Evolutionary conservation across 352 stramenopile genomes (phyloP).

Genomic region (Globisporangium canariense): DNA sequence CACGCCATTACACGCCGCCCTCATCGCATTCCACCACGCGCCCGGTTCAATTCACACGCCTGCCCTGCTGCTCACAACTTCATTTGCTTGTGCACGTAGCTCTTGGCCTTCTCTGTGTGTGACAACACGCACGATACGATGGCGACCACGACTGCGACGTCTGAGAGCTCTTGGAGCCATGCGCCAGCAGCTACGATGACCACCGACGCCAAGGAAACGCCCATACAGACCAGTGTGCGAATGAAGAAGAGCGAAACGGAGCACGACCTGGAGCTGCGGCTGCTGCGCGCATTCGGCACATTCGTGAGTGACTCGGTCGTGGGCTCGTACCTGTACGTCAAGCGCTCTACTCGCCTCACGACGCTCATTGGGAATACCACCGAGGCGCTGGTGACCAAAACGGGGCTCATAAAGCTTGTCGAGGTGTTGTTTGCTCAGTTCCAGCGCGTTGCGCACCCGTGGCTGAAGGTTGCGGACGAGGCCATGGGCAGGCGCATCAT

Average conservation of each 20-base stretch:
- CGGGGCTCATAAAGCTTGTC: conserved; percentile 37
- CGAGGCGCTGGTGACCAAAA: conserved; percentile 42
- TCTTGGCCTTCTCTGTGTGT: background rate
- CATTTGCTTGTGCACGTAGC: background rate
- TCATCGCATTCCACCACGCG: conserved; percentile 1
- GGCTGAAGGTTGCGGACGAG: conserved; percentile 54
- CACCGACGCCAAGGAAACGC: background rate
- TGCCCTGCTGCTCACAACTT: background rate
- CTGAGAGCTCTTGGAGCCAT: background rate
- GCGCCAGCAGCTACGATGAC: background rate
- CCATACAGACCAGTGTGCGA: background rate
- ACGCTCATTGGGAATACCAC: conserved; percentile 43
- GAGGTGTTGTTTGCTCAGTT: conserved; percentile 54
- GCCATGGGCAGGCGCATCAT: conserved; percentile 61
- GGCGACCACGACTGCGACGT: background rate
- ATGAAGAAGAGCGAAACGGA: background rate
- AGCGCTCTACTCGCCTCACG: conserved; percentile 47
- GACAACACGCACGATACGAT: background rate
- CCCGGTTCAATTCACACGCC: too few relatives aligned
- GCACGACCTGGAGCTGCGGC: conserved; percentile 50
- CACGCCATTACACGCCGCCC: too few relatives aligned
- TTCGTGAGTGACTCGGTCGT: conserved; percentile 37
- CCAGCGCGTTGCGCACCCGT: conserved; percentile 43
- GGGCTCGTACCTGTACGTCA: conserved; percentile 42
- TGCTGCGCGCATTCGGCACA: conserved; percentile 51